Conservation (phyloP, 2,329 filamentous ascomycete genomes). For the Fonsecaea pugnacius region DNA sequence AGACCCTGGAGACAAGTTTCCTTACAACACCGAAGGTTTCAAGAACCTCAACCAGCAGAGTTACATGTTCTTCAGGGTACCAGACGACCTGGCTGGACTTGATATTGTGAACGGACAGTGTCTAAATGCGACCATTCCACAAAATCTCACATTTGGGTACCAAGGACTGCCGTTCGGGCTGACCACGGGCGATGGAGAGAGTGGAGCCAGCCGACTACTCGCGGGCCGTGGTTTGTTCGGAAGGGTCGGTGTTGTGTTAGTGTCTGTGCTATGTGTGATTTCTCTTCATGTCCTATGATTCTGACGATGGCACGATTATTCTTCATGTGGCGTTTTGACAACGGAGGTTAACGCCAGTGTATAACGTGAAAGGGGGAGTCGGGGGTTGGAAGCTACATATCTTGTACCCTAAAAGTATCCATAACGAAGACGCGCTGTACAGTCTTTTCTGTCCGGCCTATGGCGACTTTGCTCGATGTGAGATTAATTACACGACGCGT, state of each 20-base stretch:
- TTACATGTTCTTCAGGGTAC: slow-evolving; percentile 80
- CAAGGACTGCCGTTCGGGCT: slow-evolving; percentile 61
- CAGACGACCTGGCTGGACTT: slow-evolving; percentile 68
- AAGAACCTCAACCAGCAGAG: slow-evolving; percentile 65
- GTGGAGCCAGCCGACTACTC: slow-evolving; percentile 15
- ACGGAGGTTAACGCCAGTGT: not conserved
- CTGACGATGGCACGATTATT: not conserved
- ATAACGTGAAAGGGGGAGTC: not conserved
- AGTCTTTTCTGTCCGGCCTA: not conserved
- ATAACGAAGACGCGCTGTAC: not conserved
- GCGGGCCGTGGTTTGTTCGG: not conserved
- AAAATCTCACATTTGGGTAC: slow-evolving; percentile 73
- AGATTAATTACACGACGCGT: not conserved
- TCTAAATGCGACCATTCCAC: slow-evolving; percentile 65
- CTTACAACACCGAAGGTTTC: slow-evolving; percentile 76
- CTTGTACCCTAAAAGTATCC: not conserved
- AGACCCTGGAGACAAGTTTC: slow-evolving; percentile 69
- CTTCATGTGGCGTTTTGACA: not conserved
- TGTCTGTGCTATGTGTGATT: slow-evolving; percentile 18
- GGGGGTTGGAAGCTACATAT: not conserved
- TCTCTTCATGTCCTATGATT: slow-evolving; percentile 16
- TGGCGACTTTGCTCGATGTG: not conserved
- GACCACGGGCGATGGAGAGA: slow-evolving; percentile 22
- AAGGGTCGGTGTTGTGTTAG: slow-evolving; percentile 13
- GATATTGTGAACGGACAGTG: slow-evolving; percentile 72